phyloP scores from a whole-genome alignment of 257 asterid genomes.

The Solanum neorickii region DNA sequence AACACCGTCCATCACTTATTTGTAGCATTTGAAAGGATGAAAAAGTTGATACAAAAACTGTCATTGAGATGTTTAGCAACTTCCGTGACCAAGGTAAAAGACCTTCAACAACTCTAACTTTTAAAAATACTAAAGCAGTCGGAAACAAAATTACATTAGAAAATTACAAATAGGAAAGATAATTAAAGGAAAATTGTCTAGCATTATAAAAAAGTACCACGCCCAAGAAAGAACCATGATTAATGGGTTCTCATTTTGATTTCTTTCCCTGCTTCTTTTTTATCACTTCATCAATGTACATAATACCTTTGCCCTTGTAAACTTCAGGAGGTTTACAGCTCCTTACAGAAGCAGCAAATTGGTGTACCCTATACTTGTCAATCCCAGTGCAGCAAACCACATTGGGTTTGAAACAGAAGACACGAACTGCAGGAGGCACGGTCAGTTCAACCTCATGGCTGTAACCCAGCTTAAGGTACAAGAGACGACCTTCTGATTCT shows the following conservation, averaged over 20 bases:
- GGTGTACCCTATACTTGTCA: slow-evolving; percentile 59
- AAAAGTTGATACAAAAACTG: not conserved
- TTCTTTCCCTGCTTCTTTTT: slow-evolving; percentile 69
- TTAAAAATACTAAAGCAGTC: not conserved
- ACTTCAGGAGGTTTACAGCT: slow-evolving; percentile 64
- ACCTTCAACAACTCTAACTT: not conserved
- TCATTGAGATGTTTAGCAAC: not conserved
- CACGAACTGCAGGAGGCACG: slow-evolving; percentile 58
- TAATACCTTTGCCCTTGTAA: slow-evolving; percentile 62
- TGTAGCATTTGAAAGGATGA: not conserved
- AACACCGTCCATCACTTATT: not conserved
- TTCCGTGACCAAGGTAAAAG: not conserved
- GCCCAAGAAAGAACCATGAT: not conserved
- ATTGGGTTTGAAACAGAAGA: slow-evolving; percentile 53
- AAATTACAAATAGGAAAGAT: not conserved
- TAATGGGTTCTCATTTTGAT: slow-evolving; percentile 22
- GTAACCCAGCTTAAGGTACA: slow-evolving; percentile 60
- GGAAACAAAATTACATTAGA: not conserved
- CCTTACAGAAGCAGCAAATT: slow-evolving; percentile 55
- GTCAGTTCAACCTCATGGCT: slow-evolving; percentile 63
- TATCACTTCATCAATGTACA: slow-evolving; percentile 63
- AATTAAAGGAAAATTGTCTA: not conserved
- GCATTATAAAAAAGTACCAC: not conserved
- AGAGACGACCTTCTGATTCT: slow-evolving; percentile 61
- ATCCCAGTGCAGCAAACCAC: slow-evolving; percentile 56